These are phyloP conservation scores for Oryza longistaminata DNA, from an alignment of 176 grass and related monocot species.

Conservation along the genomic window DNA sequence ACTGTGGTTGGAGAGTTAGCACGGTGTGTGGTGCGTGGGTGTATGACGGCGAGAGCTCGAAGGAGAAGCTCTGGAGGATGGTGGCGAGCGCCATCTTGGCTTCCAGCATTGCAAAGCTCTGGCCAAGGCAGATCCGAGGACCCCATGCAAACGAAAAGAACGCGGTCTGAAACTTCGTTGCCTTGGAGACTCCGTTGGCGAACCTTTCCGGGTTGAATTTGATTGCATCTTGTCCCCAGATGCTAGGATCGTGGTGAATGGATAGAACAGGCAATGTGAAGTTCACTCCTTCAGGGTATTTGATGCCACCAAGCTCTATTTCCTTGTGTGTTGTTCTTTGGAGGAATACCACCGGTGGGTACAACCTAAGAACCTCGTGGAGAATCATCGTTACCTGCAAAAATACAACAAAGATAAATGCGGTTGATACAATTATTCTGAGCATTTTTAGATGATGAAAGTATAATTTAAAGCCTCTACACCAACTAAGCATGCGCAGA, in stretches of 20 bases:
- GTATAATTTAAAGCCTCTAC: too few relatives aligned
- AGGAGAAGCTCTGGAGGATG: constrained; percentile 70
- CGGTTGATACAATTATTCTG: neutral
- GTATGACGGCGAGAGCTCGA: constrained; percentile 64
- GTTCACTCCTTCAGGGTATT: constrained; percentile 54
- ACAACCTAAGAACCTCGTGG: constrained; percentile 70
- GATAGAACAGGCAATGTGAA: constrained; percentile 39
- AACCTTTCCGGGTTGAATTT: constrained; percentile 79
- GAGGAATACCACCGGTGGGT: constrained; percentile 40
- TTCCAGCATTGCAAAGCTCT: constrained; percentile 65
- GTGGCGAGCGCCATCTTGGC: constrained; percentile 62
- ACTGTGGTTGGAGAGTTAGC: constrained; percentile 60
- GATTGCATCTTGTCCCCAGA: constrained; percentile 62
- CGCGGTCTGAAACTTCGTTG: constrained; percentile 38
- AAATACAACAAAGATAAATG: neutral
- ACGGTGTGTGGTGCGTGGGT: constrained; percentile 56
- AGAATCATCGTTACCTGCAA: constrained; percentile 67
- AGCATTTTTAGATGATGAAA: too few relatives aligned
- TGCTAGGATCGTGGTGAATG: constrained; percentile 57
- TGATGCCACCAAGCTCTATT: constrained; percentile 51
- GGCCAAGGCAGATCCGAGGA: constrained; percentile 64
- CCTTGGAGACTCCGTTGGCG: constrained; percentile 60
- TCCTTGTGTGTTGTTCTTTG: constrained; percentile 49
- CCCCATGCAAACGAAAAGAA: constrained; percentile 74
- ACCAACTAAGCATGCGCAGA: neutral